phyloP scores from a whole-genome alignment of 2,329 filamentous ascomycete genomes.

The Epichloe festucae region DNA sequence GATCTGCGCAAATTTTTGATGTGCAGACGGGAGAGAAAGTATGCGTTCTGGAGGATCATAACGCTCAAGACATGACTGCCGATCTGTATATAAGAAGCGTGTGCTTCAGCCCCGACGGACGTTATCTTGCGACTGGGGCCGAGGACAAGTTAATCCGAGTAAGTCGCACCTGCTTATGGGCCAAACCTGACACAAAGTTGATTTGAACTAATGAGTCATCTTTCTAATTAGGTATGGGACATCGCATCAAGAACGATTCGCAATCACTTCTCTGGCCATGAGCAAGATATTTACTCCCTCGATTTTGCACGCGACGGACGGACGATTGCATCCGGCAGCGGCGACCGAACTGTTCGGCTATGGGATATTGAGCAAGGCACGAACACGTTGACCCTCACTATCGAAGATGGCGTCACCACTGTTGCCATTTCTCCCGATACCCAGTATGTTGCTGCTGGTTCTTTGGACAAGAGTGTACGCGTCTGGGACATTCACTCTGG shows the following conservation, averaged over 20 bases:
- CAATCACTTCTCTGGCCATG: constrained; percentile 89
- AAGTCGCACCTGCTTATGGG: constrained; percentile 24
- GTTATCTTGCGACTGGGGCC: constrained; percentile 86
- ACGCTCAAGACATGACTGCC: constrained; percentile 63
- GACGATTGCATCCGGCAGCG: constrained; percentile 89
- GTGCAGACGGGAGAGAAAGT: constrained; percentile 78
- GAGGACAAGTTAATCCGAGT: constrained; percentile 96
- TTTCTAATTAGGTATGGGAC: constrained; percentile 67
- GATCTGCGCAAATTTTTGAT: constrained; percentile 98
- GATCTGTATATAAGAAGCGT: constrained; percentile 96
- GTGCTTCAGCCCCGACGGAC: constrained; percentile 94
- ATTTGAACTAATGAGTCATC: constrained; percentile 7
- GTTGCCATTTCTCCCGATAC: constrained; percentile 95
- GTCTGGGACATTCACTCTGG: constrained; percentile 89
- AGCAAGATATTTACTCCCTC: constrained; percentile 95
- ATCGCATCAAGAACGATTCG: constrained; percentile 73
- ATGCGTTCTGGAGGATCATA: constrained; percentile 80
- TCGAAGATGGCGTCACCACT: constrained; percentile 94
- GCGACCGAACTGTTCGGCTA: constrained; percentile 84
- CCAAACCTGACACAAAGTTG: background rate
- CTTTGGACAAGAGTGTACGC: constrained; percentile 91
- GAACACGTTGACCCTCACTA: constrained; percentile 73
- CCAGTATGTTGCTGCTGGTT: constrained; percentile 86
- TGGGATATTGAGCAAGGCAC: constrained; percentile 87
- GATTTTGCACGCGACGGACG: constrained; percentile 91